Conservation (phyloP, 2,329 filamentous ascomycete species). For the Cladorrhinum sp. region DNA sequence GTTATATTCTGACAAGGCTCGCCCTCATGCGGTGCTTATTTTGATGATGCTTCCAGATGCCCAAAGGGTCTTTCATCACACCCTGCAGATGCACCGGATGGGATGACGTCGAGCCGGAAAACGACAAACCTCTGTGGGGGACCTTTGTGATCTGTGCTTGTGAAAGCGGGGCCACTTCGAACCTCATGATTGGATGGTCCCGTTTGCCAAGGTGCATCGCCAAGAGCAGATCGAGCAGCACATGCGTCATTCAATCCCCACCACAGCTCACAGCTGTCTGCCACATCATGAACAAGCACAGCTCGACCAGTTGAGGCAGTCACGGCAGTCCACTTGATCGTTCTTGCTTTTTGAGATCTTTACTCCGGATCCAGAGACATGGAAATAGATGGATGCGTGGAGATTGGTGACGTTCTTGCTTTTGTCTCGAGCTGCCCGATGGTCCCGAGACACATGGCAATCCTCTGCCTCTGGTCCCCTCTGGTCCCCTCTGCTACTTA, state of each 20-base stretch:
- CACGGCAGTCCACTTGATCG: neutral
- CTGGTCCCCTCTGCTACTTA: neutral
- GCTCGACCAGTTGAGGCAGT: neutral
- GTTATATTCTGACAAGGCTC: no score
- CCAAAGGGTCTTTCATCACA: neutral
- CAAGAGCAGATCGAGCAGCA: neutral
- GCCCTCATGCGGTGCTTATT: no score
- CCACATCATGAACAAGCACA: neutral
- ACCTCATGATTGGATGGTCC: neutral
- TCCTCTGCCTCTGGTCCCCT: no score
- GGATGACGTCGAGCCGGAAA: neutral
- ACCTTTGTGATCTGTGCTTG: neutral
- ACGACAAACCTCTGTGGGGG: neutral
- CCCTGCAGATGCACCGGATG: neutral
- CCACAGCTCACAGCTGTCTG: neutral
- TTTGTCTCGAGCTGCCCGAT: neutral
- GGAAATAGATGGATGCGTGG: neutral
- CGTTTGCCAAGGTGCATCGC: neutral
- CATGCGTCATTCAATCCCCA: neutral
- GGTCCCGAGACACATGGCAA: neutral
- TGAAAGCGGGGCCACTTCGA: neutral
- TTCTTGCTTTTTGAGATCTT: neutral
- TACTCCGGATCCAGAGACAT: neutral
- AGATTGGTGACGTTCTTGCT: neutral
- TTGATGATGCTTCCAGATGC: neutral